Evolutionary conservation across 2,329 filamentous ascomycete genomes (phyloP).

Genomic region (Acrodontium crateriforme): DNA sequence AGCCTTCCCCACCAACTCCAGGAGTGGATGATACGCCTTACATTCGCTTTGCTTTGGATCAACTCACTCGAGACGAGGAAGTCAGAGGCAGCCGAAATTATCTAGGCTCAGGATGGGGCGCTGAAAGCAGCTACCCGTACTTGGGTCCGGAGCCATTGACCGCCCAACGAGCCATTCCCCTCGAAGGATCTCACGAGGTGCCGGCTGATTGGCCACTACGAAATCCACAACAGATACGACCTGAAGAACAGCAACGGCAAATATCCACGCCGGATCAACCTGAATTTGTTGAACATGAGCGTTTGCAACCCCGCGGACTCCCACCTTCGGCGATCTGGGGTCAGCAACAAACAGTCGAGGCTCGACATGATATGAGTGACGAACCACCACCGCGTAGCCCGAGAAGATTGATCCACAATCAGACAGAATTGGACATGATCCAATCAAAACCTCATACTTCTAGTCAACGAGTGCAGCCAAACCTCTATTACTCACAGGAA

Average conservation of each 20-base stretch:
- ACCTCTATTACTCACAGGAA: slow-evolving; percentile 2
- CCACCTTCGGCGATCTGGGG: slow-evolving; percentile 5
- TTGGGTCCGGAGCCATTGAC: slow-evolving; percentile 1
- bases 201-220: not conserved
- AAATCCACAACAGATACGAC: not conserved
- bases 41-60: slow-evolving; percentile 79
- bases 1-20: slow-evolving; percentile 45
- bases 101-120: slow-evolving; percentile 23
- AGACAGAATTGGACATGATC: no score
- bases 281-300: not conserved
- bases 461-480: not conserved
- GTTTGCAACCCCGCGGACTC: not conserved
- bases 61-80: slow-evolving; percentile 63
- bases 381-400: slow-evolving; percentile 9
- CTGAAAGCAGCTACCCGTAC: slow-evolving; percentile 12
- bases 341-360: no score
- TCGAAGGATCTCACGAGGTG: no score
- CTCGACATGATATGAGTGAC: no score
- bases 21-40: slow-evolving; percentile 76
- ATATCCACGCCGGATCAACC: no score
- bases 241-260: not conserved
- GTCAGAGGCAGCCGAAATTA: slow-evolving; percentile 41
- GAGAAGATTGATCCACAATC: slow-evolving; percentile 4
- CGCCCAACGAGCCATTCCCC: not conserved
- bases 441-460: not conserved